A percentile compares a stretch with the other conserved stretches of the same genome.
phyloP scores from a whole-genome alignment of 1,284 basidiomycete genomes.

The Xerocomus amazonicus region DNA sequence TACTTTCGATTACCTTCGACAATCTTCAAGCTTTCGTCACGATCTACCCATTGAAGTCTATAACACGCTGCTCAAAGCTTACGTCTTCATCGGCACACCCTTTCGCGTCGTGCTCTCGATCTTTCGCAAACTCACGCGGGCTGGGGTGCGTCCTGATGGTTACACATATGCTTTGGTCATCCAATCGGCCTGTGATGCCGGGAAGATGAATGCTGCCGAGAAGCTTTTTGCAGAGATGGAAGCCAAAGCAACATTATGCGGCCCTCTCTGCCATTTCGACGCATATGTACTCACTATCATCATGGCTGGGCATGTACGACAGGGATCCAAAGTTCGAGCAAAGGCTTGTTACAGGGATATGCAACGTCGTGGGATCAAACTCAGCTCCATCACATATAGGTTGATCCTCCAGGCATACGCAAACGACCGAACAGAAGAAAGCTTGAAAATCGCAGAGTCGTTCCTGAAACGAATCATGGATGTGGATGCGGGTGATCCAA shows the following conservation, averaged over 20 bases:
- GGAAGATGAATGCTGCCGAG: slow-evolving; percentile 63
- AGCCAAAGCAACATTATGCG: slow-evolving; percentile 33
- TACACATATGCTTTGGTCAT: slow-evolving; percentile 78
- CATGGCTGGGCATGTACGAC: slow-evolving; percentile 74
- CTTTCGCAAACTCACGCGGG: slow-evolving; percentile 56
- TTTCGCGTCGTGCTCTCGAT: slow-evolving; percentile 63
- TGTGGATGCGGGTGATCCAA: slow-evolving; percentile 31
- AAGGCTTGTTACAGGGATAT: slow-evolving; percentile 76
- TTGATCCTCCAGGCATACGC: slow-evolving; percentile 67
- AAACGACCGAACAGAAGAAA: slow-evolving; percentile 44
- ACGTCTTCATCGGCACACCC: slow-evolving; percentile 78
- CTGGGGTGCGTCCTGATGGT: slow-evolving; percentile 54
- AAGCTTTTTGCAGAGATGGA: slow-evolving; percentile 73
- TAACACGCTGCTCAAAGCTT: slow-evolving; percentile 84
- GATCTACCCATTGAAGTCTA: slow-evolving; percentile 56
- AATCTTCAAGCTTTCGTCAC: slow-evolving; percentile 35
- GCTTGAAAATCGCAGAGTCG: slow-evolving; percentile 54
- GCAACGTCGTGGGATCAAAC: slow-evolving; percentile 61
- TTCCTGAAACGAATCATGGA: slow-evolving; percentile 55
- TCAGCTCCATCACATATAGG: slow-evolving; percentile 69
- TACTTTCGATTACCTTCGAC: slow-evolving; percentile 66
- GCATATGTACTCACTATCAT: slow-evolving; percentile 79
- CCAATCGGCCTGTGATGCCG: slow-evolving; percentile 80
- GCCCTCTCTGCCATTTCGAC: slow-evolving; percentile 44
- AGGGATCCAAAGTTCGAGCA: slow-evolving; percentile 55